Percentiles rank a stretch among this genome's conserved stretches.
Evolutionary conservation across 306 rosid genomes (phyloP).

Genomic region (Sesbania bispinosa): DNA sequence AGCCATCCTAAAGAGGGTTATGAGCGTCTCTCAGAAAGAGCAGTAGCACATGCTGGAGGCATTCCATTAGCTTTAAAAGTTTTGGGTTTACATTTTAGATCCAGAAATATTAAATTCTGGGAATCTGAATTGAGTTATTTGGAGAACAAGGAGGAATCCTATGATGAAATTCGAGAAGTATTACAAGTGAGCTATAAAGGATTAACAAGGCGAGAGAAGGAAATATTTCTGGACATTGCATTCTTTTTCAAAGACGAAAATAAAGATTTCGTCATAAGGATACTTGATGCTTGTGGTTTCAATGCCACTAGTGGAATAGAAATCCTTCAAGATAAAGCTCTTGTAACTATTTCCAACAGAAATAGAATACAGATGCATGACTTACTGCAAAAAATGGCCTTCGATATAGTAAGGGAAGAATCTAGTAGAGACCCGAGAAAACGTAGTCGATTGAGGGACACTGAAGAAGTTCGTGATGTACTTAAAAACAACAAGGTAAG

Average conservation of each 20-base stretch:
- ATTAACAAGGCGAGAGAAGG: background rate
- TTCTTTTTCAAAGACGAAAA: constrained; percentile 6
- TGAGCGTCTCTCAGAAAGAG: background rate
- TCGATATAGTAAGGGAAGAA: constrained; percentile 12
- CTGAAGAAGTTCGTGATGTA: background rate
- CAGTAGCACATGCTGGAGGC: background rate
- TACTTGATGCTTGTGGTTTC: constrained; percentile 20
- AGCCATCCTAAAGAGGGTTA: background rate
- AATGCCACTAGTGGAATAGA: background rate
- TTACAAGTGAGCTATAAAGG: constrained; percentile 2
- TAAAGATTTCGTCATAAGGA: background rate
- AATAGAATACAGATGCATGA: constrained; percentile 31
- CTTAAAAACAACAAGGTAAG: constrained; percentile 17
- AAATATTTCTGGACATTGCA: constrained; percentile 27
- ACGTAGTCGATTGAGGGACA: background rate
- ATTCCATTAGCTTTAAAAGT: constrained; percentile 15
- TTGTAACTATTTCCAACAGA: background rate
- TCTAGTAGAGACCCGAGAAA: background rate
- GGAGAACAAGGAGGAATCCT: background rate
- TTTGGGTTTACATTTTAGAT: background rate
- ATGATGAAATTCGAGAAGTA: background rate
- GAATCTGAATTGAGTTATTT: background rate
- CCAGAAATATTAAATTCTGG: background rate
- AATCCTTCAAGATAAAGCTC: constrained; percentile 16
- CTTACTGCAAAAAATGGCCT: constrained; percentile 27